phyloP scores from a whole-genome alignment of 805 yeast species.

The Isabelozyma gotoi region DNA sequence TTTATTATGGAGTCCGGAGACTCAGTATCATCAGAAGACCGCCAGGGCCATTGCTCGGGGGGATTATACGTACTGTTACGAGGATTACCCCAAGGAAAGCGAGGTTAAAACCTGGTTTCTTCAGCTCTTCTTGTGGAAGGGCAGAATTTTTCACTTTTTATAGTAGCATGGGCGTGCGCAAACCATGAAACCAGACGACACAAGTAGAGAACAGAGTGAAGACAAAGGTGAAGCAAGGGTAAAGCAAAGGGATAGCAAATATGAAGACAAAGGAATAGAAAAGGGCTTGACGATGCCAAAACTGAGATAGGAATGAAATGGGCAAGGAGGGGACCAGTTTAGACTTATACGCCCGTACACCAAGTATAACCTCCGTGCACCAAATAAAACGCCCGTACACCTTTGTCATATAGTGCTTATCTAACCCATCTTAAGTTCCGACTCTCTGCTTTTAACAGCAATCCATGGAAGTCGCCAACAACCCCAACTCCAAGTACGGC shows the following conservation, averaged over 20 bases:
- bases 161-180: background rate
- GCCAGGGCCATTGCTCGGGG: background rate
- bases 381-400: slow-evolving; percentile 1
- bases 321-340: no score
- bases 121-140: background rate
- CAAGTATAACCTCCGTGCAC: no score
- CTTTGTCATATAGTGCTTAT: background rate
- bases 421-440: background rate
- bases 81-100: background rate
- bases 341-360: no score
- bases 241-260: no score
- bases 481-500: slow-evolving; percentile 2
- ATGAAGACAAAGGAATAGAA: no score
- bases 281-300: no score
- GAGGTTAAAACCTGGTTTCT: background rate
- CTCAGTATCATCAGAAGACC: slow-evolving; percentile 37
- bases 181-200: background rate
- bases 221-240: no score
- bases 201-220: no score
- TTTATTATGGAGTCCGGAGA: slow-evolving; percentile 37
- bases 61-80: background rate
- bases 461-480: background rate
- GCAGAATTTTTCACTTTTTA: background rate
- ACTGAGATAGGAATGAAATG: no score
- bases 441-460: background rate